Percentiles rank a stretch among this genome's conserved stretches.
phyloP scores from a whole-genome alignment of 495 filamentous ascomycete genomes.

The Chlorociboria aeruginascens region DNA sequence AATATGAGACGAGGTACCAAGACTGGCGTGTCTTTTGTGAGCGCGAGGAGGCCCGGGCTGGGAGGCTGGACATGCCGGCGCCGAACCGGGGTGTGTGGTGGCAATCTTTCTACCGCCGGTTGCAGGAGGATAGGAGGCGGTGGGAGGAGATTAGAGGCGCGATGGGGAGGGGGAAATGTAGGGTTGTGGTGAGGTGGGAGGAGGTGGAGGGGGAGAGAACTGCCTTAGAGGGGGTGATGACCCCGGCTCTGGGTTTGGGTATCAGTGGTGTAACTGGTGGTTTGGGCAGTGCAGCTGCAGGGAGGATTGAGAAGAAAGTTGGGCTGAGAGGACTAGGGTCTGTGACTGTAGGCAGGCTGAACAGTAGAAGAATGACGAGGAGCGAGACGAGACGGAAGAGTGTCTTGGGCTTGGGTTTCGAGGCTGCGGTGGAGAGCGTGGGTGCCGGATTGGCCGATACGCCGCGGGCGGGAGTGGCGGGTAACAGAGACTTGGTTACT shows the following conservation, averaged over 20 bases:
- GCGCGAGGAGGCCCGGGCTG: not conserved
- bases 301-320: too few species aligned
- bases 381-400: not conserved
- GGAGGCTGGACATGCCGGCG: not conserved
- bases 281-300: too few species aligned
- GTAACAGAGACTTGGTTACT: not conserved
- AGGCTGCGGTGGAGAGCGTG: not conserved
- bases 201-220: conserved; percentile 2
- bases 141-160: conserved; percentile 4
- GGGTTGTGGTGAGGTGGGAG: conserved; percentile 12
- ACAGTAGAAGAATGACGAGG: not conserved
- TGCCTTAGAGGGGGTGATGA: not conserved
- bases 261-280: not conserved
- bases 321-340: too few species aligned
- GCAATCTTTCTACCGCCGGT: not conserved
- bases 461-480: not conserved
- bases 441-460: not conserved
- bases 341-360: not conserved
- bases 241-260: not conserved
- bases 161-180: conserved; percentile 4
- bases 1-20: not conserved
- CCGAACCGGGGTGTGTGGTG: conserved; percentile 2
- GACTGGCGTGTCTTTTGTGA: not conserved
- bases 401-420: not conserved
- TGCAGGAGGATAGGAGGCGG: not conserved